A percentile compares a stretch with the other conserved stretches of the same genome.
Evolutionary conservation across 371 early-diverging fungal genomes (phyloP).

Genomic region (Rozella allomycis): DNA sequence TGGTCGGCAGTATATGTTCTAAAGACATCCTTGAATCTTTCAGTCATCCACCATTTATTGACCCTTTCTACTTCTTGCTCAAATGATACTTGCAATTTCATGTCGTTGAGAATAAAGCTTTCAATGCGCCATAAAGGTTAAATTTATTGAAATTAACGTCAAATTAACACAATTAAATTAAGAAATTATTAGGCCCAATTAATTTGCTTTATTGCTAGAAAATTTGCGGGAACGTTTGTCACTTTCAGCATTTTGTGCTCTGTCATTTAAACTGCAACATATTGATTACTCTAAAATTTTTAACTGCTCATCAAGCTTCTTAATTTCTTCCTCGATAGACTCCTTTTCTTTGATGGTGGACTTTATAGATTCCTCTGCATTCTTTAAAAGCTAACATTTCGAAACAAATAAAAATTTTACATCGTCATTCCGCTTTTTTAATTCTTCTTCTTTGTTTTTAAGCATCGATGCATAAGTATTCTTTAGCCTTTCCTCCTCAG

Average conservation of each 20-base stretch:
- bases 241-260: not conserved
- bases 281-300: not conserved
- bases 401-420: slow-evolving; percentile 46
- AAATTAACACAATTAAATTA: not conserved
- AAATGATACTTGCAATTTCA: no score
- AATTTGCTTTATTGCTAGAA: no score
- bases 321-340: slow-evolving; percentile 18
- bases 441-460: slow-evolving; percentile 30
- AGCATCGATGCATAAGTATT: no score
- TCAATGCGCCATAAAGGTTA: no score
- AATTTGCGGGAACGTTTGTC: not conserved
- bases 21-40: slow-evolving; percentile 56
- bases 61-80: slow-evolving; percentile 53
- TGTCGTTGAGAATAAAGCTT: no score
- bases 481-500: no score
- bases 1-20: slow-evolving; percentile 56
- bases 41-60: slow-evolving; percentile 64
- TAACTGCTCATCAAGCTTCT: not conserved
- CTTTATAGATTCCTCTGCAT: no score
- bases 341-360: slow-evolving; percentile 64
- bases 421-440: slow-evolving; percentile 46
- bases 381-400: no score
- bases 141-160: not conserved
- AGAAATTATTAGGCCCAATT: not conserved
- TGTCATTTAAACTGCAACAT: not conserved